Conservation (phyloP, 176 grass and related monocot genomes). For the Areca catechu region DNA sequence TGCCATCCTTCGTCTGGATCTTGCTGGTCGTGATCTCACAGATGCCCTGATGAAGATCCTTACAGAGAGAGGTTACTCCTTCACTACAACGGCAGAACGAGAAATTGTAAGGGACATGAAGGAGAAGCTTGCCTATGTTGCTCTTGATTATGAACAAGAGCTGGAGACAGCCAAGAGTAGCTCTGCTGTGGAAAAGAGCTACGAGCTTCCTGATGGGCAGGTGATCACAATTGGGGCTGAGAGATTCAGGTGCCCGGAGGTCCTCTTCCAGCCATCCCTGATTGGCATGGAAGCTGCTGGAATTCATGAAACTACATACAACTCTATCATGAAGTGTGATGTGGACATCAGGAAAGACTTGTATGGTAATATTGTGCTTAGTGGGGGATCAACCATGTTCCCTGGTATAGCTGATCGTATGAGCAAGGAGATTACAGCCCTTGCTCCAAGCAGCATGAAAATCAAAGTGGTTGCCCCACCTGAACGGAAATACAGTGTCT, state of each 20-base stretch:
- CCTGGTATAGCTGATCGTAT: slow-evolving; percentile 9
- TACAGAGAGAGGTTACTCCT: slow-evolving; percentile 5
- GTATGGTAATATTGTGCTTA: slow-evolving; percentile 8
- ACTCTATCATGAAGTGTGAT: slow-evolving; percentile 9
- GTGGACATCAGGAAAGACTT: slow-evolving; percentile 10
- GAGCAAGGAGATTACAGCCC: slow-evolving; percentile 13
- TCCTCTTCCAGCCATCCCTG: slow-evolving; percentile 7
- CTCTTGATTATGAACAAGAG: slow-evolving; percentile 8
- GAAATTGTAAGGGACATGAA: slow-evolving; percentile 10
- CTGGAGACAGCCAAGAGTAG: slow-evolving; percentile 13
- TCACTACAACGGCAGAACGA: slow-evolving; percentile 10
- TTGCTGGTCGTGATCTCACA: slow-evolving; percentile 4
- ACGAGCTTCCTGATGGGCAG: slow-evolving; percentile 3
- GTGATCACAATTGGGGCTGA: slow-evolving; percentile 3
- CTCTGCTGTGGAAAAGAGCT: slow-evolving; percentile 4
- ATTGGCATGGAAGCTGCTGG: slow-evolving; percentile 11
- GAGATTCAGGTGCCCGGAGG: slow-evolving; percentile 14
- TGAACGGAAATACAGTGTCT: slow-evolving; percentile 7
- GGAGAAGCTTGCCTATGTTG: slow-evolving; percentile 10
- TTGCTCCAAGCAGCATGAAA: slow-evolving; percentile 6
- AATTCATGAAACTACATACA: slow-evolving; percentile 6
- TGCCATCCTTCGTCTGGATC: slow-evolving; percentile 12
- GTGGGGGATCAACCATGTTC: slow-evolving; percentile 7
- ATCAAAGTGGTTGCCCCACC: slow-evolving; percentile 8
- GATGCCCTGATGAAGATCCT: slow-evolving; percentile 15